Evolutionary conservation across 495 filamentous ascomycete genomes (phyloP).

Genomic region (Clohesyomyces aquaticus): DNA sequence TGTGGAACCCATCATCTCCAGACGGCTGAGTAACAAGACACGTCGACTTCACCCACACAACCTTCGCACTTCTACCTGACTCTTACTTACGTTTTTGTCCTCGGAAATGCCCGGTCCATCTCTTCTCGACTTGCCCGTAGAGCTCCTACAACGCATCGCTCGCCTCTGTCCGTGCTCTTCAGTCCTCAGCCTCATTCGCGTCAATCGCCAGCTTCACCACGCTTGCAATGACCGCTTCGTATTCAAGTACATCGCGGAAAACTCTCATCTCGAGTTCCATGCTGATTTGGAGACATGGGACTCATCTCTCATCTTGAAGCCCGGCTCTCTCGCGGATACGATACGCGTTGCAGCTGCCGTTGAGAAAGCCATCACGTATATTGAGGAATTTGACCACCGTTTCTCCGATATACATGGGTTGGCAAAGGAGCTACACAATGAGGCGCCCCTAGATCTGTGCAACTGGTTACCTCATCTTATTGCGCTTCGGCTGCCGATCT

Average conservation of each 20-base stretch:
- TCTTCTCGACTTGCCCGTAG: constrained; percentile 1
- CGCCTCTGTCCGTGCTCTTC: background rate
- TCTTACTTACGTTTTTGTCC: background rate
- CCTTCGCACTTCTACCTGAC: background rate
- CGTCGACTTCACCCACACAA: background rate
- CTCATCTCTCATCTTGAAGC: background rate
- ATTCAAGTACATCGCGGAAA: constrained; percentile 12
- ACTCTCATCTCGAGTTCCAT: background rate
- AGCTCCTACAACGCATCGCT: constrained; percentile 11
- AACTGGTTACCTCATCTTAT: background rate
- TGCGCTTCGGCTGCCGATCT: background rate
- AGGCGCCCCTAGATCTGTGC: background rate
- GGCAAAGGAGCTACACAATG: background rate
- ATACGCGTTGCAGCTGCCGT: constrained; percentile 1
- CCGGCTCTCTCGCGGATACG: background rate
- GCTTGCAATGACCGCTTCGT: constrained; percentile 5
- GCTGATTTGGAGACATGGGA: background rate
- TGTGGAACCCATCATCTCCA: too few relatives aligned
- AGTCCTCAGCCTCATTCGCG: constrained; percentile 1
- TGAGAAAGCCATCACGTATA: background rate
- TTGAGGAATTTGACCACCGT: background rate
- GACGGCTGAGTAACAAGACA: too few relatives aligned
- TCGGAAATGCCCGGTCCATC: background rate
- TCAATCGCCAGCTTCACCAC: background rate
- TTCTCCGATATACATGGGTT: too few relatives aligned